These are phyloP conservation scores for Nakaseomyces delphensis DNA, from an alignment of 1,139 yeast genomes.

Conservation along the genomic window DNA sequence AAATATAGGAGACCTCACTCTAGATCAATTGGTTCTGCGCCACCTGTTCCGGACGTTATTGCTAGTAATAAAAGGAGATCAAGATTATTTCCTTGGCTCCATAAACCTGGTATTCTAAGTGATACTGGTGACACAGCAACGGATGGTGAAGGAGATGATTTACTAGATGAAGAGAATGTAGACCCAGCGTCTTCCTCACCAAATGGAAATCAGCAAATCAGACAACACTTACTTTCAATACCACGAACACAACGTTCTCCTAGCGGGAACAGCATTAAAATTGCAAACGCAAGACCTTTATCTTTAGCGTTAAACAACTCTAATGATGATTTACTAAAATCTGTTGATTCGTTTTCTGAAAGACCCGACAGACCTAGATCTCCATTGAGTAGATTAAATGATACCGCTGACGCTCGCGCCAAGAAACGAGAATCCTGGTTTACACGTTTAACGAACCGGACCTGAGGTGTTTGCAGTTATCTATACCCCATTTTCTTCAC, in stretches of 20 bases:
- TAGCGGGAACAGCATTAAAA: slow-evolving; percentile 19
- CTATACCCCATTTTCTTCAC: no score
- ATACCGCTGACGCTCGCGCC: slow-evolving; percentile 13
- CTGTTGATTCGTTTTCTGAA: slow-evolving; percentile 13
- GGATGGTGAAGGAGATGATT: slow-evolving; percentile 26
- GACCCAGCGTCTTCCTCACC: slow-evolving; percentile 16
- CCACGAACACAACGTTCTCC: slow-evolving; percentile 19
- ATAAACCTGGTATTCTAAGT: slow-evolving; percentile 26
- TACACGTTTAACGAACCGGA: slow-evolving; percentile 23
- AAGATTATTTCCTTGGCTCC: slow-evolving; percentile 27
- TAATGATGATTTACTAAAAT: slow-evolving; percentile 14
- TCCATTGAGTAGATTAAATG: not conserved
- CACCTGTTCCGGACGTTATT: slow-evolving; percentile 44
- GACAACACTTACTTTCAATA: slow-evolving; percentile 15
- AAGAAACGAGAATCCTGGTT: slow-evolving; percentile 30
- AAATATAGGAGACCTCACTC: slow-evolving; percentile 43
- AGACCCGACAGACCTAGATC: slow-evolving; percentile 1
- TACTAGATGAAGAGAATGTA: slow-evolving; percentile 17
- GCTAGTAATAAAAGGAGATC: slow-evolving; percentile 24
- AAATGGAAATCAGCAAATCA: slow-evolving; percentile 13
- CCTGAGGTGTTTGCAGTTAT: not conserved
- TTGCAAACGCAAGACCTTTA: slow-evolving; percentile 20
- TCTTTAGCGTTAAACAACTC: slow-evolving; percentile 18
- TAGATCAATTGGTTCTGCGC: slow-evolving; percentile 48
- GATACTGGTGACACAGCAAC: slow-evolving; percentile 30